Conservation (phyloP, 768 basidiomycete species). For the Lactarius tabidus region DNA sequence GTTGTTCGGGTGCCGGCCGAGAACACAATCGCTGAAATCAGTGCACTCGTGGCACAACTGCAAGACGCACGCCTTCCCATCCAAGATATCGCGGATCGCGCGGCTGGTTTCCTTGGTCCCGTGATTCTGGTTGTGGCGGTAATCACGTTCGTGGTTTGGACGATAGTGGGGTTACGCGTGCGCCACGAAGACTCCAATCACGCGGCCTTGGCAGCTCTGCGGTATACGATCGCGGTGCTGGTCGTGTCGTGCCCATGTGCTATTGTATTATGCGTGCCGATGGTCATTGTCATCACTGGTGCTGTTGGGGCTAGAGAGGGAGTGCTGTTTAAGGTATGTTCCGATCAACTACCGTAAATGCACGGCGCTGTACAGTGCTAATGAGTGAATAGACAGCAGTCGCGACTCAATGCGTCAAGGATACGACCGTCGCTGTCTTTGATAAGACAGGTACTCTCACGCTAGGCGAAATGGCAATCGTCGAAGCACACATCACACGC, state of each 20-base stretch:
- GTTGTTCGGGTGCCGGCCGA: constrained; percentile 38
- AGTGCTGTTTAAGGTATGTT: constrained; percentile 32
- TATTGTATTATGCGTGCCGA: constrained; percentile 37
- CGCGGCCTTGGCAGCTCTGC: constrained; percentile 38
- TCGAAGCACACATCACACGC: constrained; percentile 32
- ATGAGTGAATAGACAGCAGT: constrained; percentile 10
- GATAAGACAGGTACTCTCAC: constrained; percentile 63
- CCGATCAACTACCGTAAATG: not conserved
- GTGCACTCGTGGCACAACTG: constrained; percentile 35
- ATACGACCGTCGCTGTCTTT: constrained; percentile 44
- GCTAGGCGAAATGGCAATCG: constrained; percentile 38
- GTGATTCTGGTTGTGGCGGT: constrained; percentile 41
- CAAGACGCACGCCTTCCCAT: constrained; percentile 37
- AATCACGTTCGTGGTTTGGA: constrained; percentile 38
- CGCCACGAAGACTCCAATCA: constrained; percentile 27
- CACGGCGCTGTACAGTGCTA: not conserved
- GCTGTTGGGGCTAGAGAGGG: constrained; percentile 33
- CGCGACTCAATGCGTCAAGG: constrained; percentile 24
- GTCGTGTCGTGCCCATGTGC: constrained; percentile 55
- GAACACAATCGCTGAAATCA: constrained; percentile 40
- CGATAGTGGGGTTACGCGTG: constrained; percentile 33
- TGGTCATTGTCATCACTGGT: constrained; percentile 36
- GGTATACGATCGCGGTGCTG: constrained; percentile 48
- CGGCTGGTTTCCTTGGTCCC: constrained; percentile 48
- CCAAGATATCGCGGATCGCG: constrained; percentile 45